Base-by-base conservation (phyloP, 768 basidiomycete genomes). In the Solioccasus polychromus region DNA sequence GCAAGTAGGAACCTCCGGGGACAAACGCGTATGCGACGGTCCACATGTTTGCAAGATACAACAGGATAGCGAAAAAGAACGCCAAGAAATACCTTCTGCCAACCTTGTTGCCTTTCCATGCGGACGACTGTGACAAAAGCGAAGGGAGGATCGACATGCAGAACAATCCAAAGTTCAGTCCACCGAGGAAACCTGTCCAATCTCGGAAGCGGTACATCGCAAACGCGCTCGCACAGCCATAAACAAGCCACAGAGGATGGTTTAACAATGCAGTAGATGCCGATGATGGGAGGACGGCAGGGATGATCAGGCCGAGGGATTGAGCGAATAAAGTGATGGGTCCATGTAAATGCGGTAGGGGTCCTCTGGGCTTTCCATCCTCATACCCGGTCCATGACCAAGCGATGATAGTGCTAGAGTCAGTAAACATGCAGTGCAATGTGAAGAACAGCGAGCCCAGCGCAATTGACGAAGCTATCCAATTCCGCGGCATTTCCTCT, bases 351-450 rank as follows among this genome's bases (percentile, higher is more conserved):
- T 85, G 79, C 7, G 89, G 83, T 2, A 85, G 62, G 2, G 91
- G 91, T 1, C 91, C 91, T 39, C 69, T 76, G 26, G 82, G 75
- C 4, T 59, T 58, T 29, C 75, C 68, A 35, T 83, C 69, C 18
- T 80, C 76, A 52, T 84, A 93, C n/a, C 91, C 91, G 0, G 88
- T 86, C 91, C 91, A 94, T 2, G 87, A 84, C 86, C 88, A 92
- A 17, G 88, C 80, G 47, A 92, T 74, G 35, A 92, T 75, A 0
- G 89, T 88, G 52, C 82, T 84, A 2, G 85, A 70, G 46, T 94
- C 91, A 3, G 82, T 76, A 40, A 91, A 68, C 34, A 90, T 72
- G 36, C 79, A 82, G 55, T 92, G 86, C 0, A 91, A 58, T 11
- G 78, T 76, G 68, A 87, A 92, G 9, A 92, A 61, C 23, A 88